Evolutionary conservation across 2,329 filamentous ascomycete species (phyloP).

Genomic region (Talaromyces albobiverticillius): DNA sequence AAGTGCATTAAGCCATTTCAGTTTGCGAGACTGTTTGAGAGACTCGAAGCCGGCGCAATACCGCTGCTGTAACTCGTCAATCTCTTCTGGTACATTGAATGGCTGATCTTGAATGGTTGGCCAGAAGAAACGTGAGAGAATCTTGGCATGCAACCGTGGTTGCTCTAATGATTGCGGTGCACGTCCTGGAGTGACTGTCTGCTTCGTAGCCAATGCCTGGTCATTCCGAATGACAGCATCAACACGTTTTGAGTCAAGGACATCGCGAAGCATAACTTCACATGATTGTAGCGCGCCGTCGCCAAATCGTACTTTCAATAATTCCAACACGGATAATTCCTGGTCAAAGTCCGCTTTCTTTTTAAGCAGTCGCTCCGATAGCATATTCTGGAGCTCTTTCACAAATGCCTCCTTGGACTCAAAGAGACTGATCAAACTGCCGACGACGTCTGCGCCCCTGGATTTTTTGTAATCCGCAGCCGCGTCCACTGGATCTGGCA

Average conservation of each 20-base stretch:
- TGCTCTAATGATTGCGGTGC: no score
- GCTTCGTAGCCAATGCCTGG: slow-evolving; percentile 37
- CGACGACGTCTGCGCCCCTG: slow-evolving; percentile 86
- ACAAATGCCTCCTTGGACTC: slow-evolving; percentile 90
- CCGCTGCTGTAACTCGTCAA: slow-evolving; percentile 58
- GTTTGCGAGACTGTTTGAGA: slow-evolving; percentile 78
- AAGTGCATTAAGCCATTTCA: slow-evolving; percentile 82
- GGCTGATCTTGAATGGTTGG: slow-evolving; percentile 65
- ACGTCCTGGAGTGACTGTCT: no score
- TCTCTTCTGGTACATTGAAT: slow-evolving; percentile 45
- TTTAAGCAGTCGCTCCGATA: slow-evolving; percentile 74
- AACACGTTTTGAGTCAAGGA: slow-evolving; percentile 75
- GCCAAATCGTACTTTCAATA: slow-evolving; percentile 86
- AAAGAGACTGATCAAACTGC: slow-evolving; percentile 81
- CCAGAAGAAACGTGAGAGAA: slow-evolving; percentile 92
- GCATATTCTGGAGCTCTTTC: slow-evolving; percentile 83
- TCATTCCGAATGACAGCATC: slow-evolving; percentile 64
- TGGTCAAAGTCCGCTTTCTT: slow-evolving; percentile 70
- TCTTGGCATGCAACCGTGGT: slow-evolving; percentile 77
- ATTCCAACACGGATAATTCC: slow-evolving; percentile 76
- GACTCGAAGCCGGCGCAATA: slow-evolving; percentile 76
- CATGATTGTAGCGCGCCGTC: slow-evolving; percentile 84
- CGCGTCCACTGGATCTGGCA: slow-evolving; percentile 88
- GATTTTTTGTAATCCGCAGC: slow-evolving; percentile 88
- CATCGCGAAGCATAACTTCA: slow-evolving; percentile 95